Evolutionary conservation across 2,329 filamentous ascomycete genomes (phyloP).

Genomic region (Cadophora malorum): DNA sequence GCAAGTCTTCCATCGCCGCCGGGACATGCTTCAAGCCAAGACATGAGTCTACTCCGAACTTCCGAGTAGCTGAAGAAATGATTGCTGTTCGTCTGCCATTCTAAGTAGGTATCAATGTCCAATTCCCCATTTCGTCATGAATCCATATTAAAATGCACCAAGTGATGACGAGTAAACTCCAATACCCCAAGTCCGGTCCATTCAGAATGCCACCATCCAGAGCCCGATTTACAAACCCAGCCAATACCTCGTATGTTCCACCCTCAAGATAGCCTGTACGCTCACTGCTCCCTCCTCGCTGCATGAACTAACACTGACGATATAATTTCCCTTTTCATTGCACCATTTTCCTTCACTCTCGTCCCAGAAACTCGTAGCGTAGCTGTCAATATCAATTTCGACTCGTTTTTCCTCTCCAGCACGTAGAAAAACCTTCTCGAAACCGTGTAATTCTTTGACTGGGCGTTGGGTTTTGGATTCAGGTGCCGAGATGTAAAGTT

Average conservation of each 20-base stretch:
- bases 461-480: slow-evolving; percentile 45
- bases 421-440: slow-evolving; percentile 50
- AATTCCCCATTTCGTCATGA: not conserved
- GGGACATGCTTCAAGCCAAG: not conserved
- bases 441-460: slow-evolving; percentile 52
- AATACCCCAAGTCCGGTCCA: not conserved
- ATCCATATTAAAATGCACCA: not conserved
- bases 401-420: slow-evolving; percentile 46
- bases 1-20: not conserved
- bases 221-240: slow-evolving; percentile 4
- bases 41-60: not conserved
- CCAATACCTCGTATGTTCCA: slow-evolving; percentile 17
- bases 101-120: slow-evolving; percentile 13
- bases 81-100: slow-evolving; percentile 9
- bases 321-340: slow-evolving; percentile 21
- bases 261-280: slow-evolving; percentile 9
- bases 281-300: slow-evolving; percentile 18
- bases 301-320: slow-evolving; percentile 9
- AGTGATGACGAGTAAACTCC: not conserved
- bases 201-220: not conserved
- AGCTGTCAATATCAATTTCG: slow-evolving; percentile 44
- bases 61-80: not conserved
- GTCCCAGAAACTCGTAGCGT: slow-evolving; percentile 51
- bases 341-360: slow-evolving; percentile 47
- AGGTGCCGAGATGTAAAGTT: slow-evolving; percentile 41